Conservation (phyloP, 2,329 filamentous ascomycete genomes). For the Albifimbria verrucaria region DNA sequence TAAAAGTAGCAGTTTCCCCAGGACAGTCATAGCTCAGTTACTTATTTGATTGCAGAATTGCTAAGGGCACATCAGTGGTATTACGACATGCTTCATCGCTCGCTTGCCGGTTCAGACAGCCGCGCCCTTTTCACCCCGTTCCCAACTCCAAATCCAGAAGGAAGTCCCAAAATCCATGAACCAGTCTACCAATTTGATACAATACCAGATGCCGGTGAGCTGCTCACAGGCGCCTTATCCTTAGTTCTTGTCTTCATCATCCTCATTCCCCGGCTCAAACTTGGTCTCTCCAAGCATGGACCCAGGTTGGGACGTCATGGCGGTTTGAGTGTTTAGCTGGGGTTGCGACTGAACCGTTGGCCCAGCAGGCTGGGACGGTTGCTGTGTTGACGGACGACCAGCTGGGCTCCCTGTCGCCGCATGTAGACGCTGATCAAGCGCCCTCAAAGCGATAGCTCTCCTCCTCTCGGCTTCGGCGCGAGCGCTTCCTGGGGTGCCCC, state of each 20-base stretch:
- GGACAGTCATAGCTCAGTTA: no score
- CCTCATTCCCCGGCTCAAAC: constrained; percentile 63
- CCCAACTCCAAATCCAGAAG: background rate
- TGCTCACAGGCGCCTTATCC: background rate
- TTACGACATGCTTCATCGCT: background rate
- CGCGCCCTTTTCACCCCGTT: background rate
- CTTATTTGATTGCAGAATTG: no score
- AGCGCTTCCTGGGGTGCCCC: constrained; percentile 62
- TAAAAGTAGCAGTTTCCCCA: no score
- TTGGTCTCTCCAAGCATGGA: constrained; percentile 66
- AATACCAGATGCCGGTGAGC: background rate
- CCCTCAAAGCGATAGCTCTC: constrained; percentile 83
- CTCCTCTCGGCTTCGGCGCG: constrained; percentile 89
- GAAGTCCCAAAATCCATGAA: background rate
- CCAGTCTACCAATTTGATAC: background rate
- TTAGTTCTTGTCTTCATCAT: constrained; percentile 27
- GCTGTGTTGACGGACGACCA: constrained; percentile 29
- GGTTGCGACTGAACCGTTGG: constrained; percentile 57
- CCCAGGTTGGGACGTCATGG: constrained; percentile 53
- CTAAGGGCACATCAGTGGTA: background rate
- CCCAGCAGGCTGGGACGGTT: constrained; percentile 39
- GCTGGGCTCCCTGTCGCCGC: constrained; percentile 59
- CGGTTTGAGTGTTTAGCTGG: constrained; percentile 51
- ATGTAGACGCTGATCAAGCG: constrained; percentile 85
- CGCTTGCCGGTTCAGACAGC: background rate